Percentiles rank a stretch among this genome's conserved stretches.
phyloP scores from a whole-genome alignment of 2,329 filamentous ascomycete species.

The Pseudogymnoascus sp. region DNA sequence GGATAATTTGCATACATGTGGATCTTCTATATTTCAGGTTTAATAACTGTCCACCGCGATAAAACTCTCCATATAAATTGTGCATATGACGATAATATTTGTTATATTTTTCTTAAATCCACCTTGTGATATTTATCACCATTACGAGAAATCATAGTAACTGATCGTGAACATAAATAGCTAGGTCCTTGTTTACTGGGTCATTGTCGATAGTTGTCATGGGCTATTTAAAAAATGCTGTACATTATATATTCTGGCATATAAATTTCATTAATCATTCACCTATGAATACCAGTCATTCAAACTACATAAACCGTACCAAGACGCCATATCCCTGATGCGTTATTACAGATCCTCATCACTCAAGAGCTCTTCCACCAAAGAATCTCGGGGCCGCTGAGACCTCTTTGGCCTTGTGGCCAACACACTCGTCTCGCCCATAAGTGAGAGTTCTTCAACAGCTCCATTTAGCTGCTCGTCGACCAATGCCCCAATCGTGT shows the following conservation, averaged over 20 bases:
- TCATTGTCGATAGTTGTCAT: neutral
- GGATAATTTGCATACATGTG: neutral
- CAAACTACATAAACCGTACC: neutral
- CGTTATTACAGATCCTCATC: conserved; percentile 21
- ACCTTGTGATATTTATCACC: neutral
- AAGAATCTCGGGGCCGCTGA: conserved; percentile 15
- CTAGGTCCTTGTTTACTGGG: neutral
- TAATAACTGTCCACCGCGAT: neutral
- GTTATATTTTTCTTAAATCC: neutral
- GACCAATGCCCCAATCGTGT: neutral
- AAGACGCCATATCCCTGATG: neutral
- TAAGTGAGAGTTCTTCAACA: neutral
- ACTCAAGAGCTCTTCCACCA: conserved; percentile 26
- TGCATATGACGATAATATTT: neutral
- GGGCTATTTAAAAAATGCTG: neutral
- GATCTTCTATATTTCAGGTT: neutral
- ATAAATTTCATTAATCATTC: conserved; percentile 5
- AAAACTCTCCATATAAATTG: neutral
- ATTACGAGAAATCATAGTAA: neutral
- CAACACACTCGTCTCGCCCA: conserved; percentile 1
- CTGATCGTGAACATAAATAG: neutral
- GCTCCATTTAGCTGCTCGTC: neutral
- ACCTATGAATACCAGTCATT: neutral
- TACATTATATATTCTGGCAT: neutral
- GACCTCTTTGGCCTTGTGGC: neutral